Evolutionary conservation across 176 grass and related monocot genomes (phyloP).

Genomic region (Oryza coarctata): DNA sequence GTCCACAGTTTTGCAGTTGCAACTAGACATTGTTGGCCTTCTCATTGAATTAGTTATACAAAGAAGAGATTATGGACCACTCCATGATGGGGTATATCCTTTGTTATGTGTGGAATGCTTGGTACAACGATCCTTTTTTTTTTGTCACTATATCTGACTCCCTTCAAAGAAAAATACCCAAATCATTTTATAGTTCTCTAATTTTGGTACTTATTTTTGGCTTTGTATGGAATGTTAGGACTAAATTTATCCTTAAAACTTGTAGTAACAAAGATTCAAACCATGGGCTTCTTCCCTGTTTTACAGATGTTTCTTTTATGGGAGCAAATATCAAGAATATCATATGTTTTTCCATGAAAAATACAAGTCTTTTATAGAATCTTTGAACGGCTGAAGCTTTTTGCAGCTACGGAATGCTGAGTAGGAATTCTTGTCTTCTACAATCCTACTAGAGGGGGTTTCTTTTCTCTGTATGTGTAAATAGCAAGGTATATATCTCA

Average conservation of each 20-base stretch:
- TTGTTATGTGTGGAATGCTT: neutral
- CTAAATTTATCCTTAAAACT: neutral
- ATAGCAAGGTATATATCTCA: neutral
- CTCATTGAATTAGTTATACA: no score
- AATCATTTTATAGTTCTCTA: neutral
- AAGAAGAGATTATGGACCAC: neutral
- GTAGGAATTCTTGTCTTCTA: neutral
- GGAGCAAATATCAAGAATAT: neutral
- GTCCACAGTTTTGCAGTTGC: no score
- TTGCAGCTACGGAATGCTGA: neutral
- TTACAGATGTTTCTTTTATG: neutral
- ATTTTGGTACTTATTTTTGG: neutral
- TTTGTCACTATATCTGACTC: neutral
- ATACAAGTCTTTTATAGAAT: neutral
- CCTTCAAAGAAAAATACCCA: neutral
- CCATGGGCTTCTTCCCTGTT: neutral
- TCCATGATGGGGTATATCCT: neutral
- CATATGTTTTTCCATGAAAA: neutral
- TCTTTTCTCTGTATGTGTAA: neutral
- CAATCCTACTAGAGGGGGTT: neutral
- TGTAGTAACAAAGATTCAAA: neutral
- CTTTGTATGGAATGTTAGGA: neutral
- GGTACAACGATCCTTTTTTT: neutral
- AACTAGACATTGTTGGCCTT: no score
- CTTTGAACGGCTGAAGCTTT: neutral